These are phyloP conservation scores for Didymella glomerata DNA, from an alignment of 2,329 filamentous ascomycete genomes.

Conservation along the genomic window DNA sequence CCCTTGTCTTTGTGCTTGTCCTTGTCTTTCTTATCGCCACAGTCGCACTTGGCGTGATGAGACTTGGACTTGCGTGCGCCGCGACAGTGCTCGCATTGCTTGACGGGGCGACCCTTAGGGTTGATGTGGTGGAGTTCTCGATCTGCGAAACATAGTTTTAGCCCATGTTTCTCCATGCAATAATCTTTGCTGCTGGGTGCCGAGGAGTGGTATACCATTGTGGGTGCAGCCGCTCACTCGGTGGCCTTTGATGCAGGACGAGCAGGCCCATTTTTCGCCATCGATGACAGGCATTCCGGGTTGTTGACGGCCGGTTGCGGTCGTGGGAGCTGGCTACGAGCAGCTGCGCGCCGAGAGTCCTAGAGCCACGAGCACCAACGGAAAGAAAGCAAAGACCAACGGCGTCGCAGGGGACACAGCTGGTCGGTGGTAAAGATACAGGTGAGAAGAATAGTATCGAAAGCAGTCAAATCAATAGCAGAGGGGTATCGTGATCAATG, in stretches of 20 bases:
- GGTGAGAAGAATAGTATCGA: constrained; percentile 26
- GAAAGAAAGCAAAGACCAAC: constrained; percentile 26
- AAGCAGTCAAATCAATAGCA: constrained; percentile 38
- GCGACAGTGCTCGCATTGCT: constrained; percentile 97
- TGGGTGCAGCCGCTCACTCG: constrained; percentile 99
- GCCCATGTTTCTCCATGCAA: constrained; percentile 14
- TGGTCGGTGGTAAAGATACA: constrained; percentile 33
- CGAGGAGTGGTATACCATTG: constrained; percentile 68
- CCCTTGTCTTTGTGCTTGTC: constrained; percentile 58
- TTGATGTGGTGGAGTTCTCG: constrained; percentile 93
- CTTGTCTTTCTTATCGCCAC: constrained; percentile 85
- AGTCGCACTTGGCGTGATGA: constrained; percentile 95
- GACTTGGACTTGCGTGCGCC: constrained; percentile 94
- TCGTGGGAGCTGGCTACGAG: constrained; percentile 42
- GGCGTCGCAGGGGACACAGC: constrained; percentile 28
- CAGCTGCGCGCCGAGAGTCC: constrained; percentile 31
- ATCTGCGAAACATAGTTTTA: constrained; percentile 63
- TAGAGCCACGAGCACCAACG: constrained; percentile 25
- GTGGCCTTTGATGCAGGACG: constrained; percentile 97
- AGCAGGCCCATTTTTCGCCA: constrained; percentile 97
- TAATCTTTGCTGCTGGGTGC: constrained; percentile 9
- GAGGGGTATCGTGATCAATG: constrained; percentile 49
- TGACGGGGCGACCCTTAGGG: constrained; percentile 96
- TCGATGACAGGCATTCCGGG: constrained; percentile 60
- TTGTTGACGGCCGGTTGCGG: constrained; percentile 44